Conservation (phyloP, 306 rosid genomes). For the Vigna nakashimae region DNA sequence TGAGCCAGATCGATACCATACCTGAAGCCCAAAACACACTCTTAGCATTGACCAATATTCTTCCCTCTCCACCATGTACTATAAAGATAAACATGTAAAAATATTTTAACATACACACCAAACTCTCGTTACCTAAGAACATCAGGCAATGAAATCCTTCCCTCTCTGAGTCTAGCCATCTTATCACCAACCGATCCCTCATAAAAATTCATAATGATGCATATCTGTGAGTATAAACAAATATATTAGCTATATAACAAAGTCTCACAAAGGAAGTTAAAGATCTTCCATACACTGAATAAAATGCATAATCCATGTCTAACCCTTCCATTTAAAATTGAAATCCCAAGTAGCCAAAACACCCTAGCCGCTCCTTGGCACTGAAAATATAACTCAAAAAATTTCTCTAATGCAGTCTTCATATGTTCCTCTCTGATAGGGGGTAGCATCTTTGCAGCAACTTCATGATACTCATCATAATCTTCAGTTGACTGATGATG, state of each 20-base stretch:
- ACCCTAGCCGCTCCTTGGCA: conserved; percentile 65
- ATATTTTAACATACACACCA: conserved; percentile 26
- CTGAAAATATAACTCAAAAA: conserved; percentile 59
- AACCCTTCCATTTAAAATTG: conserved; percentile 82
- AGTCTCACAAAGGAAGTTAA: background rate
- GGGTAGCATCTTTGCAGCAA: conserved; percentile 85
- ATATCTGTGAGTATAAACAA: conserved; percentile 59
- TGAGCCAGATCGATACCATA: conserved; percentile 77
- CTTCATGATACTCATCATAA: conserved; percentile 82
- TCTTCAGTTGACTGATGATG: conserved; percentile 84
- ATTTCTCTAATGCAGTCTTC: conserved; percentile 68
- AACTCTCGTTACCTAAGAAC: conserved; percentile 70
- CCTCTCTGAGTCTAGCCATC: conserved; percentile 80
- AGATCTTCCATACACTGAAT: conserved; percentile 29
- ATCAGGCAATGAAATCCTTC: conserved; percentile 70
- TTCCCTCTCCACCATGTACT: background rate
- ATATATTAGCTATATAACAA: conserved; percentile 33
- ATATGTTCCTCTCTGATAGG: conserved; percentile 72
- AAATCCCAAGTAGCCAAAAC: conserved; percentile 73
- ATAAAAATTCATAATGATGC: conserved; percentile 82
- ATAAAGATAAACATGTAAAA: conserved; percentile 23
- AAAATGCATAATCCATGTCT: conserved; percentile 36
- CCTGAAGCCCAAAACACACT: conserved; percentile 58
- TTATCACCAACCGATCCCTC: conserved; percentile 91
- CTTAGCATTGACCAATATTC: conserved; percentile 37